Conservation (phyloP, 331 rosid genomes). For the Malus hybrid region DNA sequence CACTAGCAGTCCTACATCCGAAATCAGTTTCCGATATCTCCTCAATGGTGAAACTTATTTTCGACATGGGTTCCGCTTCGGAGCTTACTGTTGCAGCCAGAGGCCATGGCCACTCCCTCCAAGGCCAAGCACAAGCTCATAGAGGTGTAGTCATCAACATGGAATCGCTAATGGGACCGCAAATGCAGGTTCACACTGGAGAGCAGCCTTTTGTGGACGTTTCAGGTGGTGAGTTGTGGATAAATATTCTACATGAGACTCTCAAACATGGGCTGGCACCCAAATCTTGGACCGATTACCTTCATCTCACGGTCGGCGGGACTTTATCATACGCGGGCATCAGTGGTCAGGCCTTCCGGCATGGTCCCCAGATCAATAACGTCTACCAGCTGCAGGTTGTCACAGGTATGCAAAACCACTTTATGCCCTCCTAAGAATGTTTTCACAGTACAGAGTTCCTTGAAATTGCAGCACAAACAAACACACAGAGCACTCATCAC, state of each 20-base stretch:
- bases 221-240: conserved; percentile 88
- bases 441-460: too few relatives aligned
- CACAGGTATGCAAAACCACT: conserved; percentile 50
- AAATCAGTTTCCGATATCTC: conserved; percentile 65
- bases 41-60: conserved; percentile 45
- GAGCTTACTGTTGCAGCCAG: conserved; percentile 76
- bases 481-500: not conserved
- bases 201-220: conserved; percentile 71
- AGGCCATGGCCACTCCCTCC: conserved; percentile 89
- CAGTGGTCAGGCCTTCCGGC: conserved; percentile 83
- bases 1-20: conserved; percentile 77
- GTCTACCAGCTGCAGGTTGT: conserved; percentile 71
- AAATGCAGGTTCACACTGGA: conserved; percentile 44
- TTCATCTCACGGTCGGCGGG: conserved; percentile 88
- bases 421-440: not conserved
- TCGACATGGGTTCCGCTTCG: conserved; percentile 43
- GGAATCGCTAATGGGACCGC: conserved; percentile 65
- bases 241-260: conserved; percentile 83
- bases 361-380: conserved; percentile 91
- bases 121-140: conserved; percentile 75
- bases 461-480: not conserved
- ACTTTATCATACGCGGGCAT: conserved; percentile 91
- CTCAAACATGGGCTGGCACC: conserved; percentile 78
- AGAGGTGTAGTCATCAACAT: conserved; percentile 74
- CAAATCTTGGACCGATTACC: conserved; percentile 97